These are phyloP conservation scores for Lunasporangiospora selenospora DNA, from an alignment of 192 early-diverging fungal species.

Conservation along the genomic window DNA sequence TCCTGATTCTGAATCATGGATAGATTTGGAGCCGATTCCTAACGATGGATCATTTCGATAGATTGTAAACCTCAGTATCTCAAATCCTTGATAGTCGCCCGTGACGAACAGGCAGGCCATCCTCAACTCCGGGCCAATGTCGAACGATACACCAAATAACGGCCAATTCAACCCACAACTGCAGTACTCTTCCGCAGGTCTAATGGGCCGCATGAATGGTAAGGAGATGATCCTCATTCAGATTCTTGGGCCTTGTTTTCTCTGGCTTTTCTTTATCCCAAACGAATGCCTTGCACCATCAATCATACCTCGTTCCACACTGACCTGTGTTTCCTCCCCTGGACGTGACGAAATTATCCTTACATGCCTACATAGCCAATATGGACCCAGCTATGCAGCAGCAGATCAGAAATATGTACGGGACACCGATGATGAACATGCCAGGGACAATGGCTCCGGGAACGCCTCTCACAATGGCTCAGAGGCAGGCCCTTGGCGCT, in stretches of 20 bases:
- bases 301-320: too few relatives aligned
- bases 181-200: slow-evolving; percentile 32
- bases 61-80: too few relatives aligned
- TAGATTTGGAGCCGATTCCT: too few relatives aligned
- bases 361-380: too few relatives aligned
- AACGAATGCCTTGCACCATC: too few relatives aligned
- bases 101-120: not conserved
- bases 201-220: slow-evolving; percentile 47
- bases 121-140: too few relatives aligned
- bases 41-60: too few relatives aligned
- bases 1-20: too few relatives aligned
- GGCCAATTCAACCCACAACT: slow-evolving; percentile 41
- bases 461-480: slow-evolving; percentile 24
- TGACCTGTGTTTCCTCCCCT: too few relatives aligned
- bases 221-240: not conserved
- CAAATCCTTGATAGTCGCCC: too few relatives aligned
- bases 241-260: not conserved
- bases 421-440: slow-evolving; percentile 38
- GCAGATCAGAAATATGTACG: slow-evolving; percentile 48
- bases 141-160: slow-evolving; percentile 42
- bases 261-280: not conserved
- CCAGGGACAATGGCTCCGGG: slow-evolving; percentile 25
- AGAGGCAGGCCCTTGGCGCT: slow-evolving; percentile 26
- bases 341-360: too few relatives aligned
- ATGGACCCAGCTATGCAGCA: slow-evolving; percentile 25